phyloP scores from a whole-genome alignment of 2,329 filamentous ascomycete genomes.

The Fusarium sp. region DNA sequence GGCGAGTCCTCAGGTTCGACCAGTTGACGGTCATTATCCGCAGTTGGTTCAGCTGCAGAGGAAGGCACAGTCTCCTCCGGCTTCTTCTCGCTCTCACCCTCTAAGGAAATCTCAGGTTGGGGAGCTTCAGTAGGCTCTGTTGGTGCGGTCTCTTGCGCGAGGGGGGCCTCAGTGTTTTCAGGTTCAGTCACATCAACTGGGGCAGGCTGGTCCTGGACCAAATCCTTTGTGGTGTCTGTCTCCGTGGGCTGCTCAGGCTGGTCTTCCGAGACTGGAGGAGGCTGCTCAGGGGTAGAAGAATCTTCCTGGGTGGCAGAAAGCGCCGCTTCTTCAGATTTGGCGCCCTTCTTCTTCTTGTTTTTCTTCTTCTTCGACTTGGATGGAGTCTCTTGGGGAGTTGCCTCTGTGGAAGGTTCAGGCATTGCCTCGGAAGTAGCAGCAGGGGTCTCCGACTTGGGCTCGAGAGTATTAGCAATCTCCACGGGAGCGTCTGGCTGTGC shows the following conservation, averaged over 20 bases:
- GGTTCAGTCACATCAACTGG: neutral
- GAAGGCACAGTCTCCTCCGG: neutral
- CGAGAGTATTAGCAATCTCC: neutral
- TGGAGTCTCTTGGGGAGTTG: constrained; percentile 18
- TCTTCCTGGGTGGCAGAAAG: constrained; percentile 20
- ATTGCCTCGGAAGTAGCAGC: constrained; percentile 9
- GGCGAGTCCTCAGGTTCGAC: constrained; percentile 12
- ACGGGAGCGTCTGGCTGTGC: constrained; percentile 13
- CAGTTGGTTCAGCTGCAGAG: neutral
- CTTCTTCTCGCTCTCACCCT: constrained; percentile 1
- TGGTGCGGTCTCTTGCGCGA: neutral
- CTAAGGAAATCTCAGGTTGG: neutral
- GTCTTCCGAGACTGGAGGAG: neutral
- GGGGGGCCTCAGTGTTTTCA: neutral
- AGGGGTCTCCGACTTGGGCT: constrained; percentile 15
- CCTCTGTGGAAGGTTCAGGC: constrained; percentile 11
- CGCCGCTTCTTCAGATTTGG: constrained; percentile 25
- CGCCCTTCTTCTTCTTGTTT: constrained; percentile 46
- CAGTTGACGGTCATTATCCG: neutral
- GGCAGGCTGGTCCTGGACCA: neutral
- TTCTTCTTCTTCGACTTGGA: constrained; percentile 44
- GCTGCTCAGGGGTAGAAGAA: constrained; percentile 7
- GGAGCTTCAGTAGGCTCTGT: neutral
- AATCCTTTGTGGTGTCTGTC: neutral
- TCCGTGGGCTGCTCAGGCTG: constrained; percentile 6